phyloP scores from a whole-genome alignment of 1,139 yeast species.

The Lodderomyces pseudojiufengensis region DNA sequence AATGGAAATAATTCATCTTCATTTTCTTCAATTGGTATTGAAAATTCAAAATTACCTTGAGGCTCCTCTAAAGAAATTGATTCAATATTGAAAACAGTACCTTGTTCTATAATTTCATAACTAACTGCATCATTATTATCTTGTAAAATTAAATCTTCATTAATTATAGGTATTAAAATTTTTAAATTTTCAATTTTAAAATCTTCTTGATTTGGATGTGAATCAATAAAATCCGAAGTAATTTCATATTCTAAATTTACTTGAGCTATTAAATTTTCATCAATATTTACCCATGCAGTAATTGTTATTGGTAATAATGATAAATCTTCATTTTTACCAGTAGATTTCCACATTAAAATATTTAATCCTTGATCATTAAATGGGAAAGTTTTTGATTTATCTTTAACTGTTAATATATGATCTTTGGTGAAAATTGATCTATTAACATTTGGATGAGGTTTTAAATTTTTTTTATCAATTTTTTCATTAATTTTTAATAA shows the following conservation, averaged over 20 bases:
- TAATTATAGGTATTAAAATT: constrained; percentile 62
- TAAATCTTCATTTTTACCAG: constrained; percentile 57
- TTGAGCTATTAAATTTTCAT: constrained; percentile 57
- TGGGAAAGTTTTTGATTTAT: constrained; percentile 78
- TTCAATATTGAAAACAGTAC: constrained; percentile 54
- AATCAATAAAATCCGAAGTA: constrained; percentile 34
- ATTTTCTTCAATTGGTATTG: constrained; percentile 62
- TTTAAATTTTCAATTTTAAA: constrained; percentile 49
- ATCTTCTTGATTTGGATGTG: constrained; percentile 30
- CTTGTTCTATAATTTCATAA: constrained; percentile 52
- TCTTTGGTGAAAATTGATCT: constrained; percentile 58
- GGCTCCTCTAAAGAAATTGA: constrained; percentile 49
- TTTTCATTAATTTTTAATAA: constrained; percentile 49
- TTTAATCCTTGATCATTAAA: constrained; percentile 86
- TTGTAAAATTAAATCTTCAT: constrained; percentile 55
- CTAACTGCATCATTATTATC: constrained; percentile 44
- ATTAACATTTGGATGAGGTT: constrained; percentile 96
- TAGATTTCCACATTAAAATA: constrained; percentile 86
- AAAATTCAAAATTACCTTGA: constrained; percentile 76
- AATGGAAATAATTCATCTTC: constrained; percentile 93
- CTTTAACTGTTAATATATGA: constrained; percentile 69
- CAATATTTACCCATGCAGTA: constrained; percentile 79
- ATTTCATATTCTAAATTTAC: constrained; percentile 89
- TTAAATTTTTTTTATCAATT: constrained; percentile 61
- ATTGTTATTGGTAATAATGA: constrained; percentile 66